Evolutionary conservation across 75 land plant genomes (phyloP).

Genomic region (Chamaecyparis obtusa): DNA sequence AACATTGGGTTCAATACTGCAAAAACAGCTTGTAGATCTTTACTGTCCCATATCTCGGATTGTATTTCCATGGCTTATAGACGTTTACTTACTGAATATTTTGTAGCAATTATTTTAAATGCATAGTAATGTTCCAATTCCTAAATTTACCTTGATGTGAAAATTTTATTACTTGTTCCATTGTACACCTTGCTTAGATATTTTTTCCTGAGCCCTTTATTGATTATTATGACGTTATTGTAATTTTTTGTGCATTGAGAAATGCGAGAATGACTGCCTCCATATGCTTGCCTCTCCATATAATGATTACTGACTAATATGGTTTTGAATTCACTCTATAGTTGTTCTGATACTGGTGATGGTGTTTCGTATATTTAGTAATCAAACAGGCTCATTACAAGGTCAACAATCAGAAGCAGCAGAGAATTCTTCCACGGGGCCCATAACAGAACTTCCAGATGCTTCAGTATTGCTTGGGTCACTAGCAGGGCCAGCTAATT

Average conservation of each 20-base stretch:
- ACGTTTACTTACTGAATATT: not conserved
- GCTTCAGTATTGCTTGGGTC: conserved; percentile 44
- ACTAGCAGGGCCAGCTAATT: conserved; percentile 15
- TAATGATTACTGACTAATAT: not conserved
- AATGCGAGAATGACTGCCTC: not conserved
- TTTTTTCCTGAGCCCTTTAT: not conserved
- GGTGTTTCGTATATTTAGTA: conserved; percentile 10
- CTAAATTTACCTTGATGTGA: not conserved
- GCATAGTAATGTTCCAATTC: not conserved
- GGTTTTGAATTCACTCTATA: not conserved
- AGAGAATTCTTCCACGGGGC: not conserved
- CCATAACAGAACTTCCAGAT: conserved; percentile 46
- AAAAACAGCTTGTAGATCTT: not conserved
- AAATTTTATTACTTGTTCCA: not conserved
- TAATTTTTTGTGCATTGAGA: not conserved
- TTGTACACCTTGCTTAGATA: not conserved
- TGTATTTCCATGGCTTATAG: not conserved
- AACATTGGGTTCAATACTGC: not conserved
- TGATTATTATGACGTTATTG: not conserved
- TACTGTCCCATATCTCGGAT: not conserved
- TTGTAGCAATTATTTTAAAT: not conserved
- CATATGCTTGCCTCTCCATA: not conserved
- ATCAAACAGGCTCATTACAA: not conserved
- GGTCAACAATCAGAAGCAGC: conserved; percentile 9
- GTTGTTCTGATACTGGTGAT: not conserved